These are phyloP conservation scores for Kwoniella shandongensis DNA, from an alignment of 768 basidiomycete species.

Conservation along the genomic window DNA sequence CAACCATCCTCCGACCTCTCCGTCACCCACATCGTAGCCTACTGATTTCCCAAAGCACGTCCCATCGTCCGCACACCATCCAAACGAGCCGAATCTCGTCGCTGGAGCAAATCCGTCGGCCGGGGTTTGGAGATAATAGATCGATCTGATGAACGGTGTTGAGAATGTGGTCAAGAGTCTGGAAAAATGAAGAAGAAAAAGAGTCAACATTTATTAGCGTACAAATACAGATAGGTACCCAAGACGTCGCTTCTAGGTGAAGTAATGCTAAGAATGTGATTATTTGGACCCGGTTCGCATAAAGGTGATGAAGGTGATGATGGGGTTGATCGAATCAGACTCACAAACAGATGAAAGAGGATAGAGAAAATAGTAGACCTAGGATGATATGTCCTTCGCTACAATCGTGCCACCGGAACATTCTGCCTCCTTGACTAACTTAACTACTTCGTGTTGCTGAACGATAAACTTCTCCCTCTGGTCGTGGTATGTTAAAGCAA, in stretches of 20 bases:
- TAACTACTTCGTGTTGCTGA: neutral
- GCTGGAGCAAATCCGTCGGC: neutral
- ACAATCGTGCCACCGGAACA: slow-evolving; percentile 24
- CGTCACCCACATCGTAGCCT: slow-evolving; percentile 25
- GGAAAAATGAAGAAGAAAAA: neutral
- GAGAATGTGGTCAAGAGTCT: slow-evolving; percentile 45
- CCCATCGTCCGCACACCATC: slow-evolving; percentile 21
- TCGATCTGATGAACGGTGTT: slow-evolving; percentile 41
- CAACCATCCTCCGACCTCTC: slow-evolving; percentile 29
- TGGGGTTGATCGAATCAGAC: too few species aligned
- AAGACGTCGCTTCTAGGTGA: too few species aligned
- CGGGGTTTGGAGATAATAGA: slow-evolving; percentile 44
- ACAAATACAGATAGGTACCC: too few species aligned
- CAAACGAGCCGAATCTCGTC: slow-evolving; percentile 35
- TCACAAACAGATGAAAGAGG: slow-evolving; percentile 4
- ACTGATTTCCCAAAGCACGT: slow-evolving; percentile 5
- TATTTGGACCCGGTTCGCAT: too few species aligned
- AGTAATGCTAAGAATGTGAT: too few species aligned
- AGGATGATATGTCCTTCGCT: slow-evolving; percentile 30
- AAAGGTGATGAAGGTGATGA: too few species aligned
- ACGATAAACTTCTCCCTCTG: too few species aligned
- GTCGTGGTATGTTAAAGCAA: too few species aligned
- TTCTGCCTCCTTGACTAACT: neutral
- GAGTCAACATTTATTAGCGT: too few species aligned
- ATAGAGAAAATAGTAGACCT: slow-evolving; percentile 25